Evolutionary conservation across 2,329 filamentous ascomycete genomes (phyloP).

Genomic region (Epichloe elymi): DNA sequence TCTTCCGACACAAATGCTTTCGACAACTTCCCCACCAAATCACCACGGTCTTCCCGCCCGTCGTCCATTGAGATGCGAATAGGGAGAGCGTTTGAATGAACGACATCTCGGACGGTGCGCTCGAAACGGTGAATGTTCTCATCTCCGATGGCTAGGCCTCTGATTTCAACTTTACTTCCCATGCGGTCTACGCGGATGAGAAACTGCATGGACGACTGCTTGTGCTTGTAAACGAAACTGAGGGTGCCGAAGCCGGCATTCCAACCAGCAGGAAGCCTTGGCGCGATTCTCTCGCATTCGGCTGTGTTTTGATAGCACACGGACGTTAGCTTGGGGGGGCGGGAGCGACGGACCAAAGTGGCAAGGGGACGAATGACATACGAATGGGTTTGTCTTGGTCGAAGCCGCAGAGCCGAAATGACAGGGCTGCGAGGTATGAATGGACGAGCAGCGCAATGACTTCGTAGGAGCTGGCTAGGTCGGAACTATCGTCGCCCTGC

Average conservation of each 20-base stretch:
- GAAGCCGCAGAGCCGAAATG: conserved; percentile 73
- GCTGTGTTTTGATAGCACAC: conserved; percentile 8
- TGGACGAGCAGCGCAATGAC: conserved; percentile 75
- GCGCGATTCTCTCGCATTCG: conserved; percentile 42
- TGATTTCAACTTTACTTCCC: conserved; percentile 71
- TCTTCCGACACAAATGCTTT: conserved; percentile 61
- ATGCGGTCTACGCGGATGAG: conserved; percentile 71
- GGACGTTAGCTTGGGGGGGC: background rate
- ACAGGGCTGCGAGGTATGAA: conserved; percentile 66
- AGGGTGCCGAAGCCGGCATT: conserved; percentile 59
- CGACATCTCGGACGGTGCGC: conserved; percentile 55
- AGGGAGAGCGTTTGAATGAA: conserved; percentile 46
- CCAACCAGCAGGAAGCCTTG: conserved; percentile 64
- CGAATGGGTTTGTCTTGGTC: conserved; percentile 66
- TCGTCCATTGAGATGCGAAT: conserved; percentile 38
- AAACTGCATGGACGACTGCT: conserved; percentile 73
- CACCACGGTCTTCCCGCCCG: conserved; percentile 34
- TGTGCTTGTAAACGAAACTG: conserved; percentile 76
- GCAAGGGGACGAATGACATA: conserved; percentile 21
- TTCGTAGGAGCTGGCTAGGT: conserved; percentile 62
- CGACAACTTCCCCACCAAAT: conserved; percentile 34
- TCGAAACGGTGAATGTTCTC: conserved; percentile 74
- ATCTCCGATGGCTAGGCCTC: conserved; percentile 65
- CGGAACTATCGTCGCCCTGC: conserved; percentile 40
- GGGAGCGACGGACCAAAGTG: background rate